Evolutionary conservation across 495 filamentous ascomycete species (phyloP).

Genomic region (Terfezia claveryi): DNA sequence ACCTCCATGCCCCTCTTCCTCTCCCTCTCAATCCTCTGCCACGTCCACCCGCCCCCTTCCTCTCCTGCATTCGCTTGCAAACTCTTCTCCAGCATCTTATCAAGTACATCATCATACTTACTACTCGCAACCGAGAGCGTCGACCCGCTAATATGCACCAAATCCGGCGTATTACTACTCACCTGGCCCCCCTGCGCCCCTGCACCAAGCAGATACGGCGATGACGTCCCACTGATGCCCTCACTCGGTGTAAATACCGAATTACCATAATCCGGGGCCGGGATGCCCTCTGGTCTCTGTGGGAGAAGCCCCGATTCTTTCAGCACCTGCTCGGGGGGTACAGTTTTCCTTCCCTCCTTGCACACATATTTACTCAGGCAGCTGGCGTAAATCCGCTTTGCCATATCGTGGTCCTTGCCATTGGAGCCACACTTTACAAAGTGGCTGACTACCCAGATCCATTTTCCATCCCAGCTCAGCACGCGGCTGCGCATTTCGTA

Average conservation of each 20-base stretch:
- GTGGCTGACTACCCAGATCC: conserved; percentile 54
- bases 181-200: not conserved
- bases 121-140: not conserved
- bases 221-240: not conserved
- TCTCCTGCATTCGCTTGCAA: not conserved
- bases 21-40: conserved; percentile 36
- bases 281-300: conserved; percentile 19
- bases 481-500: conserved; percentile 57
- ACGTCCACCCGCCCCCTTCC: conserved; percentile 23
- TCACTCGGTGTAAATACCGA: not conserved
- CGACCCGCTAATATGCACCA: not conserved
- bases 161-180: not conserved
- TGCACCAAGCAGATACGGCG: not conserved
- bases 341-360: conserved; percentile 67
- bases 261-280: not conserved
- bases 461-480: conserved; percentile 60
- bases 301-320: conserved; percentile 47
- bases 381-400: conserved; percentile 43
- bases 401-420: conserved; percentile 26
- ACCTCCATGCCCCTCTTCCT: conserved; percentile 31
- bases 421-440: conserved; percentile 32
- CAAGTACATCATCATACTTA: conserved; percentile 2
- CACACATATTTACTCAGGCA: conserved; percentile 72
- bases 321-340: conserved; percentile 60
- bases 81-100: not conserved